Evolutionary conservation across 164 flowering plant species (phyloP).

Genomic region (Dillenia suffruticosa): DNA sequence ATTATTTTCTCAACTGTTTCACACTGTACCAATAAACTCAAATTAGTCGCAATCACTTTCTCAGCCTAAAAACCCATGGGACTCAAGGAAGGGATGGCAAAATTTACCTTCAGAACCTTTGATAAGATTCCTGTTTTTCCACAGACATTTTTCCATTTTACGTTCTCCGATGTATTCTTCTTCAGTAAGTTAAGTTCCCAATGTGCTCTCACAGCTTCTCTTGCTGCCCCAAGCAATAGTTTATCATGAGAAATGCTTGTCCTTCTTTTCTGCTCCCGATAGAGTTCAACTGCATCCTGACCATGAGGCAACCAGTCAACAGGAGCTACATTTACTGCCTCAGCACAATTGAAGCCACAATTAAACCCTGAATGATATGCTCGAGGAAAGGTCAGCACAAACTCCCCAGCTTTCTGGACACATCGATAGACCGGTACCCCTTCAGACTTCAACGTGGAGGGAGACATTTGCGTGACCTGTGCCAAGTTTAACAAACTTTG

Average conservation of each 20-base stretch:
- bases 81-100: background rate
- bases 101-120: conserved; percentile 57
- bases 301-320: conserved; percentile 85
- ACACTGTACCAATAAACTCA: conserved; percentile 32
- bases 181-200: conserved; percentile 45
- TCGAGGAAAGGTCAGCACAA: conserved; percentile 74
- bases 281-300: conserved; percentile 65
- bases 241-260: conserved; percentile 78
- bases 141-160: conserved; percentile 53
- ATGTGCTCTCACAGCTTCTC: conserved; percentile 61
- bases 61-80: conserved; percentile 2
- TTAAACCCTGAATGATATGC: conserved; percentile 83
- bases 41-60: too few relatives aligned
- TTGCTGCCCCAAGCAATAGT: conserved; percentile 66
- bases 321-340: conserved; percentile 83
- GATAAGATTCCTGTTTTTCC: conserved; percentile 65
- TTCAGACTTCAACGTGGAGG: conserved; percentile 54
- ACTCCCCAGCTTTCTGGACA: conserved; percentile 66
- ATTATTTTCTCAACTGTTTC: too few relatives aligned
- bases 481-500: conserved; percentile 5
- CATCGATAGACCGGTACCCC: conserved; percentile 74
- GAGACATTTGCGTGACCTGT: conserved; percentile 80
- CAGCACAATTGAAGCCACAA: conserved; percentile 79
- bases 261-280: conserved; percentile 51
- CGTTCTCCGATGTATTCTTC: conserved; percentile 34